Evolutionary conservation across 129 eudicot genomes (phyloP).

Genomic region (Helichrysum umbraculigerum): DNA sequence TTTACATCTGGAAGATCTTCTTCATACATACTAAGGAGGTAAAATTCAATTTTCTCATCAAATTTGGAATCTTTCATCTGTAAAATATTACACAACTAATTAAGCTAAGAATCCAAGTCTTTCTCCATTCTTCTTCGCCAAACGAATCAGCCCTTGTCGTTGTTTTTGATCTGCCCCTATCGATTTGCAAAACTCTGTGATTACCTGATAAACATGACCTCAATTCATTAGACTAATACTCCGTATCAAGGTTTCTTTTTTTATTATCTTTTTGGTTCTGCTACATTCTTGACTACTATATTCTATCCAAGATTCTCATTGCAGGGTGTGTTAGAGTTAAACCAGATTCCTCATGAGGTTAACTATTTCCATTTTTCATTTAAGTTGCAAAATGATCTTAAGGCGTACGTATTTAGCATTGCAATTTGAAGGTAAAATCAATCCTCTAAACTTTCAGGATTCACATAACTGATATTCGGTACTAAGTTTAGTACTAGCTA

Average conservation of each 20-base stretch:
- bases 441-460: too few species aligned
- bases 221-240: constrained; percentile 1
- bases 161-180: constrained; percentile 95
- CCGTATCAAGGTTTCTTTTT: background rate
- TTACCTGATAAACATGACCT: constrained; percentile 56
- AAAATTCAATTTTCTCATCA: constrained; percentile 31
- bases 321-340: background rate
- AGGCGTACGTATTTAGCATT: background rate
- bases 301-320: background rate
- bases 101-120: constrained; percentile 84
- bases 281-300: background rate
- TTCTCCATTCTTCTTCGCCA: constrained; percentile 98
- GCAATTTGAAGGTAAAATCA: background rate
- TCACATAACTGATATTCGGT: background rate
- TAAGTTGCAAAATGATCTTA: background rate
- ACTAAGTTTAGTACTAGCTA: background rate
- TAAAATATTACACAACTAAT: constrained; percentile 27
- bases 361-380: background rate
- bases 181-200: constrained; percentile 92
- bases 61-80: constrained; percentile 16
- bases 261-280: background rate
- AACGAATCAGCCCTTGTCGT: constrained; percentile 92
- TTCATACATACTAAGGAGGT: constrained; percentile 31
- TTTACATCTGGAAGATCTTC: constrained; percentile 37
- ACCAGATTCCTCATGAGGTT: background rate